Base-by-base conservation (phyloP, 2,329 filamentous ascomycete species). In the Alternaria arborescens region DNA sequence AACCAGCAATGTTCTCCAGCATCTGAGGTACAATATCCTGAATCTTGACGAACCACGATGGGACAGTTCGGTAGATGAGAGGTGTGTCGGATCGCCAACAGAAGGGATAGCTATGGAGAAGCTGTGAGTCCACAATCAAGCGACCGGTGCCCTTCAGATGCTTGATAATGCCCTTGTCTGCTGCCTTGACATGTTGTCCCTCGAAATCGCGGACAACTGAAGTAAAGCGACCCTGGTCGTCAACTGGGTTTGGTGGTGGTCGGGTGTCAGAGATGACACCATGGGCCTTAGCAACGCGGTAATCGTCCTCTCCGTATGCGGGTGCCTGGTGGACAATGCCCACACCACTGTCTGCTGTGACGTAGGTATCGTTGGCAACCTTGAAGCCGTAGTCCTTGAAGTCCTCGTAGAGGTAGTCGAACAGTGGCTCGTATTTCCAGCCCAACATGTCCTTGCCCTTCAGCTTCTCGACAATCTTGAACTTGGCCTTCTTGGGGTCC, bases 261-360 rank as follows among this genome's bases (percentile, higher is more conserved):
- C 92, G 88, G 60, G 87, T 86, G 67, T 93, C 90, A 64, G 80
- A 90, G 74, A 97, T 90, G 70, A 97, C 86, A 42, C 93, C 94
- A 46, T 88, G 84, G 58, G 90, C 88, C 62, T 93, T 79, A 8
- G 91, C 92, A 60, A 95, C 88, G 67, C 89, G 90, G 83, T 97
- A 97, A 89, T 98, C 94, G 67, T 97, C 94, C 80, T 97, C 92
- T 86, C 94, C 94, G 75, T 94, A 97, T 1, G 93, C 93, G 3
- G 94, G 94, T 5, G 94, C 87, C 79, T 97, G 93, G 79, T 98
- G 94, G 44, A 98, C 94, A 64, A 98, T 91, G 74, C 94, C 94
- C 34, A 93, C 92, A 88, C 94, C 94, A 72, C 92, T 93, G 61
- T 95, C 93, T 30, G 91, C 88, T 26, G 92, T 95, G 59, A 97